Percentiles rank a stretch among this genome's conserved stretches.
phyloP scores from a whole-genome alignment of 2,329 filamentous ascomycete genomes.

The Colletotrichum cuscutae region DNA sequence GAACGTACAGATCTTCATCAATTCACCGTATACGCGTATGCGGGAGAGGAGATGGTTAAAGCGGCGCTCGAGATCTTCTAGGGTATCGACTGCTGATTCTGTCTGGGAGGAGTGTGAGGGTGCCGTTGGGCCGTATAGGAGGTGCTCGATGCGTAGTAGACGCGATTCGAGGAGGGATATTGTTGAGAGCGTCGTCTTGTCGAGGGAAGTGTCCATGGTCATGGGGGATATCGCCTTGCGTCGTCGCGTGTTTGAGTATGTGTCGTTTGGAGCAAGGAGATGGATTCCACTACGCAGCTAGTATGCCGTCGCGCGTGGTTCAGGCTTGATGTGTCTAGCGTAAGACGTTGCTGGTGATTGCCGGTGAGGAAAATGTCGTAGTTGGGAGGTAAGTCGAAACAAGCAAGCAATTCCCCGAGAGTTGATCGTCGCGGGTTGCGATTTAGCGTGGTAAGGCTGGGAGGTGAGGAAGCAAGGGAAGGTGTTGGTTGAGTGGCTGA shows the following conservation, averaged over 20 bases:
- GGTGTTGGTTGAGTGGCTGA: not conserved
- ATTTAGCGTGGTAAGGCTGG: constrained; percentile 5
- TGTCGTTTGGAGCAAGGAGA: not conserved
- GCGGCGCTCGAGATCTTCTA: constrained; percentile 64
- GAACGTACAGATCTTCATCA: constrained; percentile 68
- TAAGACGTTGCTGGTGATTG: not conserved
- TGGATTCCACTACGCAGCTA: not conserved
- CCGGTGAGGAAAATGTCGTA: not conserved
- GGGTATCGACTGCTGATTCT: constrained; percentile 53
- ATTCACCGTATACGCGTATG: constrained; percentile 67
- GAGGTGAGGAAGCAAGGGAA: too few relatives aligned
- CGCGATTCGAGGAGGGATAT: constrained; percentile 68
- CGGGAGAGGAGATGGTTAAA: constrained; percentile 61
- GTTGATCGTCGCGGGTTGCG: not conserved
- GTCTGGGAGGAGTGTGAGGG: constrained; percentile 46
- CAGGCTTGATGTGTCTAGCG: not conserved
- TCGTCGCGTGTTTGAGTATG: not conserved
- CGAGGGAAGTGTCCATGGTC: constrained; percentile 51
- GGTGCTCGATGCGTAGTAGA: constrained; percentile 68
- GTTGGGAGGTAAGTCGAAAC: not conserved
- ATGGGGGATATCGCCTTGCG: not conserved
- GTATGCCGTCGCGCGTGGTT: not conserved
- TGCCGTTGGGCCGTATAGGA: constrained; percentile 61
- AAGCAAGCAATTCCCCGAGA: not conserved
- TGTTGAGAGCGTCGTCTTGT: constrained; percentile 65